Evolutionary conservation across 352 stramenopile genomes (phyloP).

Genomic region (Phytopythium aichiense): DNA sequence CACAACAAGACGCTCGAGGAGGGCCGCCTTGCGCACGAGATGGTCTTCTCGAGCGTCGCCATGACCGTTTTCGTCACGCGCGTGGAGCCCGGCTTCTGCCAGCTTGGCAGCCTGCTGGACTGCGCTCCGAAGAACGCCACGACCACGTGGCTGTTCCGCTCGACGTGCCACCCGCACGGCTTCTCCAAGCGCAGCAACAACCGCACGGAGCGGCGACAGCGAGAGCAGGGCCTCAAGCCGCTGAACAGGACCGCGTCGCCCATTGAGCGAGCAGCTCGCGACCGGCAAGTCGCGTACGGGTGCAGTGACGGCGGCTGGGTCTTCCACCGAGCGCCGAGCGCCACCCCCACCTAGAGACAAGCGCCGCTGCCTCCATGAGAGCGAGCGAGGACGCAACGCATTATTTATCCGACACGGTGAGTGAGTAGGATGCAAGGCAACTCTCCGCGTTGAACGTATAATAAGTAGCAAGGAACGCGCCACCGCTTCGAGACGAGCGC

Average conservation of each 20-base stretch:
- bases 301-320: constrained; percentile 7
- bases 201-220: background rate
- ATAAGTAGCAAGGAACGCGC: background rate
- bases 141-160: constrained; percentile 5
- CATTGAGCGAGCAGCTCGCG: background rate
- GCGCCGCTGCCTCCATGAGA: background rate
- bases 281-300: constrained; percentile 1
- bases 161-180: background rate
- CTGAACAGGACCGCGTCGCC: background rate
- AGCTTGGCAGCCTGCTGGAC: background rate
- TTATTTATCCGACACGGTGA: no score
- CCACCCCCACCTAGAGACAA: background rate
- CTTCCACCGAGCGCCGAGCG: background rate
- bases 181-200: constrained; percentile 9
- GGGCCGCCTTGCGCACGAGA: constrained; percentile 8
- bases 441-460: constrained; percentile 1
- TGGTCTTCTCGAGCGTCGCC: constrained; percentile 12
- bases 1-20: constrained; percentile 3
- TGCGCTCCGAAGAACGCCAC: constrained; percentile 2
- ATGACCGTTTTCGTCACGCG: constrained; percentile 8
- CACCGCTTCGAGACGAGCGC: no score
- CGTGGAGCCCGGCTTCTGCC: constrained; percentile 4
- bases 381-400: no score
- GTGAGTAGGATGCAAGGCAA: background rate
- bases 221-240: constrained; percentile 1